These are phyloP conservation scores for Wakefieldia striispora DNA, from an alignment of 768 basidiomycete genomes.

Conservation along the genomic window DNA sequence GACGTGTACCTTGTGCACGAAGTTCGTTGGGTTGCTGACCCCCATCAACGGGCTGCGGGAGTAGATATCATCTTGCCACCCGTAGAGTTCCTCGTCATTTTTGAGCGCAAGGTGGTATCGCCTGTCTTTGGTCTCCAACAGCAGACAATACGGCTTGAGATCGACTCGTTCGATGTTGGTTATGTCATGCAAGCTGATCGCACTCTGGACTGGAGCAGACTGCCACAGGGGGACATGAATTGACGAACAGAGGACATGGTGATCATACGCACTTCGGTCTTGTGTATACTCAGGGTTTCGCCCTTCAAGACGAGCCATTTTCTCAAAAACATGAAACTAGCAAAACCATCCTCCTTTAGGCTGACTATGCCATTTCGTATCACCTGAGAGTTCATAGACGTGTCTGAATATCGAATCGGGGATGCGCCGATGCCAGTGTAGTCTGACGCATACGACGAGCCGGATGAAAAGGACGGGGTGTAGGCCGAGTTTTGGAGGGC, in stretches of 20 bases:
- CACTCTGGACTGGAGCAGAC: constrained; percentile 55
- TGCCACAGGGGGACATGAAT: constrained; percentile 23
- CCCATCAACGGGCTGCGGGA: constrained; percentile 89
- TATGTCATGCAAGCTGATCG: constrained; percentile 73
- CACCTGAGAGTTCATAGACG: constrained; percentile 39
- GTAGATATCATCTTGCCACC: constrained; percentile 98
- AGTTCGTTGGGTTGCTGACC: constrained; percentile 92
- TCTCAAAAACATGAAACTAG: constrained; percentile 88
- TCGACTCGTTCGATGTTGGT: constrained; percentile 89
- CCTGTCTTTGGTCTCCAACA: constrained; percentile 83
- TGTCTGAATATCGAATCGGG: constrained; percentile 52
- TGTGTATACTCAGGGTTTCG: constrained; percentile 75
- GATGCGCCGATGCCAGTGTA: constrained; percentile 84
- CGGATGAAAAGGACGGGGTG: constrained; percentile 54
- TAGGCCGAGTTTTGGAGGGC: constrained; percentile 56
- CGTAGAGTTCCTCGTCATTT: constrained; percentile 95
- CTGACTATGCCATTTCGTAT: constrained; percentile 73
- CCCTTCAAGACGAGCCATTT: constrained; percentile 89
- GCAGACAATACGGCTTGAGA: constrained; percentile 89
- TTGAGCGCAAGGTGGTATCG: constrained; percentile 81
- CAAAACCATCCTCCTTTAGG: constrained; percentile 93
- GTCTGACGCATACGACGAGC: constrained; percentile 60
- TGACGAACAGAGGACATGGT: neutral
- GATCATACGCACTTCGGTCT: constrained; percentile 73
- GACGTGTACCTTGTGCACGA: constrained; percentile 98